phyloP scores from a whole-genome alignment of 2,329 filamentous ascomycete genomes.

The Alternaria ethzedia region DNA sequence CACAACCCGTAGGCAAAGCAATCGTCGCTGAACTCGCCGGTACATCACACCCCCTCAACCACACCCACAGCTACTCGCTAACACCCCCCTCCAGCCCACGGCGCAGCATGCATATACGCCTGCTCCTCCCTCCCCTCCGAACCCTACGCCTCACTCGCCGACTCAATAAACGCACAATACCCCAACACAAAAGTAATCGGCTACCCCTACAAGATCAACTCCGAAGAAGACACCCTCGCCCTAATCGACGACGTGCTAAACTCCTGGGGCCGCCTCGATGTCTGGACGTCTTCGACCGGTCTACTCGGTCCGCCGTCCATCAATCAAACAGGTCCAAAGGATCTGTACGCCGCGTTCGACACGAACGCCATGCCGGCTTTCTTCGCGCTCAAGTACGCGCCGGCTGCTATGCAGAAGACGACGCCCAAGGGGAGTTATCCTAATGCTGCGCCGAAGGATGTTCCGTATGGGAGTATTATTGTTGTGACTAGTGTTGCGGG shows the following conservation, averaged over 20 bases:
- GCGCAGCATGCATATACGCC: conserved; percentile 68
- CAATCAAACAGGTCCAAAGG: conserved; percentile 61
- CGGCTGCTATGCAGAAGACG: conserved; percentile 67
- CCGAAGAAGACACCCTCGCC: conserved; percentile 65
- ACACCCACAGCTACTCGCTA: not conserved
- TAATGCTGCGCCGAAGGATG: conserved; percentile 66
- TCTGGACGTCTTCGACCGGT: conserved; percentile 66
- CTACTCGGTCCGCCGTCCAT: conserved; percentile 63
- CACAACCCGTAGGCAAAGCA: conserved; percentile 65
- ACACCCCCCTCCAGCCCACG: conserved; percentile 57
- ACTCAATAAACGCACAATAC: conserved; percentile 47
- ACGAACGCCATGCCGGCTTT: conserved; percentile 68
- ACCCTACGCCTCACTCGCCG: conserved; percentile 52
- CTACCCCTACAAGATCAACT: conserved; percentile 65
- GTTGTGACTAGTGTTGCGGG: conserved; percentile 66
- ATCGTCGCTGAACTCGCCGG: conserved; percentile 66
- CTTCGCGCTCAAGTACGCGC: conserved; percentile 69
- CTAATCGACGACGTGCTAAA: conserved; percentile 70
- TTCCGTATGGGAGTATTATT: conserved; percentile 67
- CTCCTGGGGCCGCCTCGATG: conserved; percentile 61
- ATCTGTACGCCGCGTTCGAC: conserved; percentile 65
- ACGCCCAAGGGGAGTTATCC: conserved; percentile 62
- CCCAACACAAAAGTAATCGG: conserved; percentile 67
- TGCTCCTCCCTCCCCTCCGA: conserved; percentile 56
- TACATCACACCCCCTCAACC: conserved; percentile 30